Evolutionary conservation across 2,329 filamentous ascomycete species (phyloP), one percentile per base, ranked within the genome.

Genomic region (Cladosporium sp.): DNA sequence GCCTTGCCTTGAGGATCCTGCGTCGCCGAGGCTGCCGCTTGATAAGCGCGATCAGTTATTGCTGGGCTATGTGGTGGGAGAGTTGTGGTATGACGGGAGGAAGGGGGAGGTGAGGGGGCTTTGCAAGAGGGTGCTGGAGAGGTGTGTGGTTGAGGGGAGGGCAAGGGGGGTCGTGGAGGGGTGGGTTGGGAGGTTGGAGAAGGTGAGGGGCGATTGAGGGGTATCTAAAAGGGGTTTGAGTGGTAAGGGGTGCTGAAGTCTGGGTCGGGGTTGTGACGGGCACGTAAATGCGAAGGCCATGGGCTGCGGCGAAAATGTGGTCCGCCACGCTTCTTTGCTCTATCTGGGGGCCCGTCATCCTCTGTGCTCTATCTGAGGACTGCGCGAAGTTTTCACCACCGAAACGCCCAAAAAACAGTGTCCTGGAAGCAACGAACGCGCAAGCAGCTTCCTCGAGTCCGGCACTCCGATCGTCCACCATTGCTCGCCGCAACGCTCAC

Each of bases 41-140:
- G 53, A 58, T 42, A 68, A 66, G 56, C 62, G 61, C 35, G 59
- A 66, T 1, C 53, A 62, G 8, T 59, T 62, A 41, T 52, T 67
- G 53, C 72, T 81, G 41, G 68, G 70, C 32, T 77, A 76, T 7
- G 82, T 83, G 49, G 66, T 83, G 28, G 72, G 76, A 9, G 76
- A 84, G 44, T 81, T 85, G 71, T 77, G 77, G 34, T 74, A 78
- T 56, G 77, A 53, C 8, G 43, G 50, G 14, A 31, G 46, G 13
- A 41, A 46, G 35, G 43, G 9, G 9, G 28, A n/a, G 50, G 43
- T 43, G 16, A 37, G 28, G 32, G 38, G 11, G 31, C 35, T 53
- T 46, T 53, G 50, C 19, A 35, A 43, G 37, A 41, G 58, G 49
- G 60, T 66, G 3, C 49, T 48, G 45, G 52, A 52, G 19, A 16